A percentile compares a stretch with the other conserved stretches of the same genome.
Evolutionary conservation across 2,329 filamentous ascomycete species (phyloP).

Genomic region (Hypoxylon sp.): DNA sequence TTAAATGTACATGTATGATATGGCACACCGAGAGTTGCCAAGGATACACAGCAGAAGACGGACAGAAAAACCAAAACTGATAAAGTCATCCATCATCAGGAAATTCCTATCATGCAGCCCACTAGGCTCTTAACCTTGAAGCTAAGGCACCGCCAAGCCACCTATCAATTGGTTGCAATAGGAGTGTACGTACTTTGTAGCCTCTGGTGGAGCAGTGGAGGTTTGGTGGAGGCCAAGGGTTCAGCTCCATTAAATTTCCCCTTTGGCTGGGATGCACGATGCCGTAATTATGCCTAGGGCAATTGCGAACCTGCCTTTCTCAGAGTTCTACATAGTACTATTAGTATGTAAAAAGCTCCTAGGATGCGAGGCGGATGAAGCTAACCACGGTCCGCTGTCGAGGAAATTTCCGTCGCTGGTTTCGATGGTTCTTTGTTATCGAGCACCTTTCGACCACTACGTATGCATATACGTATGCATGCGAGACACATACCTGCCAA

Average conservation of each 20-base stretch:
- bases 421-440: neutral
- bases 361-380: constrained; percentile 9
- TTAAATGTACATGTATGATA: no score
- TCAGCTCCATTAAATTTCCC: constrained; percentile 21
- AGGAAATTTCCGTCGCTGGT: constrained; percentile 7
- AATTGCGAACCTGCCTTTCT: constrained; percentile 20
- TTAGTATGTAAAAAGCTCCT: neutral
- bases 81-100: no score
- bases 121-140: constrained; percentile 17
- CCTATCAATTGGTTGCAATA: no score
- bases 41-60: constrained; percentile 17
- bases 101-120: constrained; percentile 4
- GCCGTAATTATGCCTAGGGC: constrained; percentile 23
- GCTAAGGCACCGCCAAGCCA: constrained; percentile 23
- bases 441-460: neutral
- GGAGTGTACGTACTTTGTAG: neutral
- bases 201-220: constrained; percentile 1
- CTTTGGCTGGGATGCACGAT: constrained; percentile 21
- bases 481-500: neutral
- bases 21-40: constrained; percentile 14
- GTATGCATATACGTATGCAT: neutral
- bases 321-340: neutral
- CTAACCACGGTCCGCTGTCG: neutral
- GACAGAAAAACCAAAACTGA: constrained; percentile 14
- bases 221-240: no score